These are phyloP conservation scores for Brassica balearica DNA, from an alignment of 441 rosid species.

Conservation along the genomic window DNA sequence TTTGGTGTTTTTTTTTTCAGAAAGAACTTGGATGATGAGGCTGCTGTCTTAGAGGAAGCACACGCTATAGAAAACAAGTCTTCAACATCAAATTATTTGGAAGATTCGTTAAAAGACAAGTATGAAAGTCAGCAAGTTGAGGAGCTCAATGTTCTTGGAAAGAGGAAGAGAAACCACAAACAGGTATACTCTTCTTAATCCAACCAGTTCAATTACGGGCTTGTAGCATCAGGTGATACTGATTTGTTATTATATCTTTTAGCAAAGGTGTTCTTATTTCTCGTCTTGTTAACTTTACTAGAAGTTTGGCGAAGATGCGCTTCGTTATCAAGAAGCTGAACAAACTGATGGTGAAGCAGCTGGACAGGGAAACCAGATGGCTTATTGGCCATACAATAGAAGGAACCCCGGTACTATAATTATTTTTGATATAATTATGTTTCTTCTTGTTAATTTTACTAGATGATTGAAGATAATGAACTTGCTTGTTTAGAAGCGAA, in stretches of 20 bases:
- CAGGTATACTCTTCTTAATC: constrained; percentile 49
- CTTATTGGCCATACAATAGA: constrained; percentile 60
- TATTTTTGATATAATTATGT: too few relatives aligned
- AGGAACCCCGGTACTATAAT: constrained; percentile 28
- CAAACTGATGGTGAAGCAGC: constrained; percentile 48
- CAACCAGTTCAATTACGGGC: background rate
- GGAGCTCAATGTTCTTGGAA: constrained; percentile 76
- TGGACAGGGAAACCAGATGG: constrained; percentile 57
- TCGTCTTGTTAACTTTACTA: constrained; percentile 43
- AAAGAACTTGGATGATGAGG: constrained; percentile 86
- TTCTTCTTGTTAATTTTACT: too few relatives aligned
- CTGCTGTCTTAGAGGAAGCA: constrained; percentile 60
- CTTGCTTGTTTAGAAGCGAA: too few relatives aligned
- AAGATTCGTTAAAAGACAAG: constrained; percentile 71
- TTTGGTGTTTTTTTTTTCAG: constrained; percentile 55
- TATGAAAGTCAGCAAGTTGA: constrained; percentile 69
- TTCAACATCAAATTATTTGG: constrained; percentile 62
- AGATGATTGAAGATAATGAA: too few relatives aligned
- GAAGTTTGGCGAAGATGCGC: constrained; percentile 87
- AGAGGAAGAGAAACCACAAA: constrained; percentile 82
- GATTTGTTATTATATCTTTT: background rate
- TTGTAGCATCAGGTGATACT: background rate
- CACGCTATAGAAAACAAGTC: constrained; percentile 55
- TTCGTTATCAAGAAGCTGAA: constrained; percentile 51
- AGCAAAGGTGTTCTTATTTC: constrained; percentile 7